Evolutionary conservation across 805 yeast species (phyloP), one percentile per base, ranked within the genome.

Genomic region (Yarrowia hollandica): DNA sequence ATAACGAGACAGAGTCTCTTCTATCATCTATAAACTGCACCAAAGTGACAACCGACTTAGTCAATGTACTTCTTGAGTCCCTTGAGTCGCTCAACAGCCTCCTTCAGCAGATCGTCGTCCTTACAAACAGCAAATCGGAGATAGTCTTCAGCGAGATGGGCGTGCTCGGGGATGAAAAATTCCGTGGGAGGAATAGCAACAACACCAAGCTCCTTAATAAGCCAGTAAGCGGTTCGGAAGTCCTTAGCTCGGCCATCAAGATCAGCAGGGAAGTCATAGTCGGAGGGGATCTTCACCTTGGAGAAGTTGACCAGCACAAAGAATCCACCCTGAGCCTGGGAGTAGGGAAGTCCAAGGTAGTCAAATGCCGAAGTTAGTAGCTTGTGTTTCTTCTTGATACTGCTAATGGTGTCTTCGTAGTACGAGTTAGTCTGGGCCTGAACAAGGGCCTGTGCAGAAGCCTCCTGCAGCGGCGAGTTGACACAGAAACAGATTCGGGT

Each of bases 131-230:
- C 98, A 71, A 94, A 91, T 69, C 99, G 83, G 62, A 94, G 76
- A 69, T 90, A 82, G 66, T 88, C 85, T 69, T 91, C 96, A 60
- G 92, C 90, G 15, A 85, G 82, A 60, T 81, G 76, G 28, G 87
- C 90, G 64, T 86, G 83, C 61, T 81, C 83, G 9, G 83, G 80
- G 41, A 84, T 79, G 67, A 88, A 83, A 68, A 94, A 94, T 72
- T 92, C 98, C n/a, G 96, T 86, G 25, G 98, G 98, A 10, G 99
- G 99, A 64, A 94, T 94, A 4, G 96, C 86, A 18, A 94, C 98
- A 37, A 94, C 95, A 10, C 99, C 99, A 60, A 92, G 71, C 69
- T 90, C 96, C 69, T 83, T 85, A 67, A 90, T 90, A 61, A 94
- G 78, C 97, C 98, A 94, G 74, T 88, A 89, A 0, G 96, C 95